Conservation (phyloP, 495 filamentous ascomycete genomes). For the Cudoniella acicularis region DNA sequence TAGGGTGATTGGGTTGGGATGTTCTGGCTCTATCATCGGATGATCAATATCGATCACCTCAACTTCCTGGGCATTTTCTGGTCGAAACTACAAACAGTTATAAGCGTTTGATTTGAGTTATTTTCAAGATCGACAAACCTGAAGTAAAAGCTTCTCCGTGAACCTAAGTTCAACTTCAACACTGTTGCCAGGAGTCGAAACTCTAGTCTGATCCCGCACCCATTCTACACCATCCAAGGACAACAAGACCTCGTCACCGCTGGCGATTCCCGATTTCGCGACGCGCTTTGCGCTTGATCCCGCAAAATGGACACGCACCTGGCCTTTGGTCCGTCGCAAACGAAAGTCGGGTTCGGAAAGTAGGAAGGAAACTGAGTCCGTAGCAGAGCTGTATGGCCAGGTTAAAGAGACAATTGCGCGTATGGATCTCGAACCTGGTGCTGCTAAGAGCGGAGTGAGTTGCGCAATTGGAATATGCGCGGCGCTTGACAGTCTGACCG, state of each 20-base stretch:
- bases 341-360: constrained; percentile 85
- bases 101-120: neutral
- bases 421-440: constrained; percentile 32
- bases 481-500: constrained; percentile 9
- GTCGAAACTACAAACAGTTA: constrained; percentile 16
- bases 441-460: constrained; percentile 52
- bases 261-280: constrained; percentile 60
- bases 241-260: constrained; percentile 70
- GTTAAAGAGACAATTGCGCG: constrained; percentile 74
- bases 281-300: constrained; percentile 69
- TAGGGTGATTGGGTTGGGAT: neutral
- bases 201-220: constrained; percentile 39
- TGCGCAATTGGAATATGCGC: constrained; percentile 60
- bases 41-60: constrained; percentile 23
- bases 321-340: constrained; percentile 71
- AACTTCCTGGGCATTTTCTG: constrained; percentile 13
- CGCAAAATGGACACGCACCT: constrained; percentile 78
- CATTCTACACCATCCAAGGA: constrained; percentile 63
- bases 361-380: constrained; percentile 65
- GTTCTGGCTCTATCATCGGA: constrained; percentile 9
- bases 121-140: constrained; percentile 42
- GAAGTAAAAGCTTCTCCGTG: constrained; percentile 50
- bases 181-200: constrained; percentile 59
- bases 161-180: constrained; percentile 74
- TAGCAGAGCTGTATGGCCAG: constrained; percentile 86